These are phyloP conservation scores for Solioccasus polychromus DNA, from an alignment of 768 basidiomycete genomes.

Conservation along the genomic window DNA sequence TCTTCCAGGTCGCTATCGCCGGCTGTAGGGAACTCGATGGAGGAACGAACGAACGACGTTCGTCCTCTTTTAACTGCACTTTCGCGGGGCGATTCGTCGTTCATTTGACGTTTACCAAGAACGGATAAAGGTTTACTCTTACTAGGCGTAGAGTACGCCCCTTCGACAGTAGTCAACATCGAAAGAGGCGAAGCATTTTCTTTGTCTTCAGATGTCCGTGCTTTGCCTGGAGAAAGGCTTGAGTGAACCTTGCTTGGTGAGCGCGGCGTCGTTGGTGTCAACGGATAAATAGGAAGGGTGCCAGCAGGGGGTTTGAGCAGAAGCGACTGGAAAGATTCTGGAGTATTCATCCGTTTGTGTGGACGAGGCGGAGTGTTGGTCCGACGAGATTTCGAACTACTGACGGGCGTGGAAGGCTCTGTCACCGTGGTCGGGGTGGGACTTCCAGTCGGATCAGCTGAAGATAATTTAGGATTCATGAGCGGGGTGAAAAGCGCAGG, in stretches of 20 bases:
- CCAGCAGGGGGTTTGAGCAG: slow-evolving; percentile 25
- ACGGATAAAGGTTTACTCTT: slow-evolving; percentile 20
- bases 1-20: slow-evolving; percentile 31
- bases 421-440: not conserved
- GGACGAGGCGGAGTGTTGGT: slow-evolving; percentile 36
- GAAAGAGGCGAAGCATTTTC: slow-evolving; percentile 54
- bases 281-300: slow-evolving; percentile 25
- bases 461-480: not conserved
- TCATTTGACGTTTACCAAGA: slow-evolving; percentile 46
- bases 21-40: slow-evolving; percentile 26
- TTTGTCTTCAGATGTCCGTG: slow-evolving; percentile 44
- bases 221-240: slow-evolving; percentile 37
- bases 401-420: slow-evolving; percentile 30
- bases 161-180: slow-evolving; percentile 42
- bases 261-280: slow-evolving; percentile 34
- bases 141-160: slow-evolving; percentile 38
- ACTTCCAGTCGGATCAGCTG: slow-evolving; percentile 1
- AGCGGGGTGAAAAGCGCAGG: slow-evolving; percentile 26
- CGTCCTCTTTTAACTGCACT: slow-evolving; percentile 26
- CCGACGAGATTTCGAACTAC: slow-evolving; percentile 17
- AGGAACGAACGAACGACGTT: slow-evolving; percentile 30
- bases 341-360: slow-evolving; percentile 33
- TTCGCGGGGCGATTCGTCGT: slow-evolving; percentile 34
- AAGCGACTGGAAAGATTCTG: slow-evolving; percentile 31
- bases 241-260: slow-evolving; percentile 16